phyloP scores from a whole-genome alignment of 1,284 basidiomycete species.

The Takashimella koratensis region DNA sequence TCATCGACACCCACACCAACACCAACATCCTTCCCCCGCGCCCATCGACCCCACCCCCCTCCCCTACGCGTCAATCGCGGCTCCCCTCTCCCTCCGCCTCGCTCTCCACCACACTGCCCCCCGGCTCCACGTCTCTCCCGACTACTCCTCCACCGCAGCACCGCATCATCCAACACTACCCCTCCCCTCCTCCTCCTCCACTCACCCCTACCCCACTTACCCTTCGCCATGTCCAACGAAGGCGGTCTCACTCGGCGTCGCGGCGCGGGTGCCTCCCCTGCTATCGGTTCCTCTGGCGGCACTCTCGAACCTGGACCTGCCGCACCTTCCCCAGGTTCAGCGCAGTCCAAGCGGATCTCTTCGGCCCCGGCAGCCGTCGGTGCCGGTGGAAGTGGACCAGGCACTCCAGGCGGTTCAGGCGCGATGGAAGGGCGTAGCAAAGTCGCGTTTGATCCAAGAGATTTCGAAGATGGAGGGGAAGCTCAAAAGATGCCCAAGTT shows the following conservation, averaged over 20 bases:
- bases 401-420: constrained; percentile 62
- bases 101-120: neutral
- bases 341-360: constrained; percentile 7
- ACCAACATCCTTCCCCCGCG: neutral
- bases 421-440: constrained; percentile 77
- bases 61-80: no score
- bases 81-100: constrained; percentile 7
- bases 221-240: constrained; percentile 38
- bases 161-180: neutral
- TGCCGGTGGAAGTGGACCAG: constrained; percentile 47
- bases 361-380: constrained; percentile 4
- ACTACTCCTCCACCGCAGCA: neutral
- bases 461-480: constrained; percentile 75
- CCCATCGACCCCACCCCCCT: no score
- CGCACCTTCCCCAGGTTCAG: constrained; percentile 13
- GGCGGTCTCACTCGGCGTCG: constrained; percentile 47
- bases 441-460: constrained; percentile 91
- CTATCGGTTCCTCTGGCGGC: constrained; percentile 20
- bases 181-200: neutral
- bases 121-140: neutral
- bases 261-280: constrained; percentile 36
- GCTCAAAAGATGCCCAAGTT: constrained; percentile 72
- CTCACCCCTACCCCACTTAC: neutral
- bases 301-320: constrained; percentile 8
- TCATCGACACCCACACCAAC: neutral